Evolutionary conservation across 202 grass and related monocot species (phyloP).

Genomic region (Panicum virgatum): DNA sequence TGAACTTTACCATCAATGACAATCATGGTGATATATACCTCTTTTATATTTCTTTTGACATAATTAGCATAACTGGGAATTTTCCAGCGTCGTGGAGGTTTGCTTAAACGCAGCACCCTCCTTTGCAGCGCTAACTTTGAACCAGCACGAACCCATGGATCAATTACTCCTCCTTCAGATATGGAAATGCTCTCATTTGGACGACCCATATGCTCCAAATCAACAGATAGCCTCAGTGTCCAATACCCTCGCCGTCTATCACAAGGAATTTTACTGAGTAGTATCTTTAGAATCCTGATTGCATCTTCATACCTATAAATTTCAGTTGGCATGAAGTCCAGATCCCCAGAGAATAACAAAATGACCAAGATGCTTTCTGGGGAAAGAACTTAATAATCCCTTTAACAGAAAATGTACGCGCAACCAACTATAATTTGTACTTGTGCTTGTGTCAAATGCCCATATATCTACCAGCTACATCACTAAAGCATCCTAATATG

Average conservation of each 20-base stretch:
- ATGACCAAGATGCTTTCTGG: not conserved
- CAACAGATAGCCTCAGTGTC: slow-evolving; percentile 81
- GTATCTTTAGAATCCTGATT: slow-evolving; percentile 63
- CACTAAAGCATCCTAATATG: not conserved
- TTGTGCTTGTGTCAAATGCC: not conserved
- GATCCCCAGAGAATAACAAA: slow-evolving; percentile 16
- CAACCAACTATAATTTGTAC: not conserved
- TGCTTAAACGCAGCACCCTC: slow-evolving; percentile 78
- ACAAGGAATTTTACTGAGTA: slow-evolving; percentile 59
- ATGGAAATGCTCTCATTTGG: slow-evolving; percentile 78
- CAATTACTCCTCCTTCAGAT: slow-evolving; percentile 71
- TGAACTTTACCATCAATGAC: not conserved
- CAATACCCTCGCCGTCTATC: slow-evolving; percentile 78
- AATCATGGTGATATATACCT: slow-evolving; percentile 46
- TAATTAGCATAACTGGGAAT: slow-evolving; percentile 73
- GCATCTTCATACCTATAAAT: slow-evolving; percentile 85
- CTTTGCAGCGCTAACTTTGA: slow-evolving; percentile 76
- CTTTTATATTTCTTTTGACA: slow-evolving; percentile 69
- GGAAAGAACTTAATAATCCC: not conserved
- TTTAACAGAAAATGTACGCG: not conserved
- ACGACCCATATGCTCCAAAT: slow-evolving; percentile 74
- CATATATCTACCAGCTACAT: slow-evolving; percentile 7
- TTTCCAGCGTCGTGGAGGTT: slow-evolving; percentile 91
- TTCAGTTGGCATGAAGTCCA: slow-evolving; percentile 14
- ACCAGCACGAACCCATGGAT: slow-evolving; percentile 83